Conservation (phyloP, 169 alveolate genomes). For the Plasmodium gaboni region DNA sequence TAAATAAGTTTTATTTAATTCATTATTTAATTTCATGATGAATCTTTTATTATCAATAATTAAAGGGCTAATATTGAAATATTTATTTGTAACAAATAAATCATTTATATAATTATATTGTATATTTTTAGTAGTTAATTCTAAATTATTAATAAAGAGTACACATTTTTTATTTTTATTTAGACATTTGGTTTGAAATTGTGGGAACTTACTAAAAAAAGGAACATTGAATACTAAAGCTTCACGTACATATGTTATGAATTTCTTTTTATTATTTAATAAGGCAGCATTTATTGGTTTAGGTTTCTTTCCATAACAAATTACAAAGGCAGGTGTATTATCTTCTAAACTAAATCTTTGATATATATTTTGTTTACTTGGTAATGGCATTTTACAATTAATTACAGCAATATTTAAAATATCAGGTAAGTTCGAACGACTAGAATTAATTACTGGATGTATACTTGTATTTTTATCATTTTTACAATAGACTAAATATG, state of each 20-base stretch:
- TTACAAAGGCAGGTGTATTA: constrained; percentile 31
- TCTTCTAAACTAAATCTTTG: constrained; percentile 44
- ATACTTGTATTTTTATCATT: constrained; percentile 38
- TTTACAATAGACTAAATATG: constrained; percentile 73
- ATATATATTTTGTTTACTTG: constrained; percentile 62
- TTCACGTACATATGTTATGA: constrained; percentile 46
- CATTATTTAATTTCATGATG: constrained; percentile 60
- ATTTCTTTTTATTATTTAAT: constrained; percentile 51
- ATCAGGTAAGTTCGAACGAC: constrained; percentile 26
- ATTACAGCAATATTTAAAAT: constrained; percentile 66
- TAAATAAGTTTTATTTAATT: constrained; percentile 18
- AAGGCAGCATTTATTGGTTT: constrained; percentile 32
- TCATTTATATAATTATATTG: constrained; percentile 75
- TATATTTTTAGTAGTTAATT: constrained; percentile 8
- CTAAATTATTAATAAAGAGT: constrained; percentile 17
- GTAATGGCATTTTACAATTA: constrained; percentile 56
- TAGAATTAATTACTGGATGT: constrained; percentile 54
- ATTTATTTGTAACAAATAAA: constrained; percentile 67
- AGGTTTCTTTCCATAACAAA: constrained; percentile 69
- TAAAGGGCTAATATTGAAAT: constrained; percentile 40
- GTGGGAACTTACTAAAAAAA: constrained; percentile 71
- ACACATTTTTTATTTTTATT: constrained; percentile 69
- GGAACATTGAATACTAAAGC: constrained; percentile 68
- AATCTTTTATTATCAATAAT: constrained; percentile 41
- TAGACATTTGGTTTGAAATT: constrained; percentile 69